phyloP scores from a whole-genome alignment of 2,329 filamentous ascomycete species.

The Alternaria novae-zelandiae region DNA sequence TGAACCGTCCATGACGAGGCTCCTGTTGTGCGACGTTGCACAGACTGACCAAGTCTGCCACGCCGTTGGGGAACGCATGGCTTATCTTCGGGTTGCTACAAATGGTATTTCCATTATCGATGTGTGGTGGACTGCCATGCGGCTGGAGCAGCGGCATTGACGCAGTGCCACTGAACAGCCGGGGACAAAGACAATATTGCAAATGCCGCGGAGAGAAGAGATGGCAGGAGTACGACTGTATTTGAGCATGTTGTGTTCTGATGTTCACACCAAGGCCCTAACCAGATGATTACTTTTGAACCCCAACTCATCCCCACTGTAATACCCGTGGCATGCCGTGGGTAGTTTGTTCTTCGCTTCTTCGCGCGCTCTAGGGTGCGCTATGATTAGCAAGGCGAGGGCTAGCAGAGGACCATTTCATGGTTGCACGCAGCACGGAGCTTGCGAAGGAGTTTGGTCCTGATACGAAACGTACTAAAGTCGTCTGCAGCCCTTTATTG shows the following conservation, averaged over 20 bases:
- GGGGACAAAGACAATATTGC: background rate
- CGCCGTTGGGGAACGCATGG: background rate
- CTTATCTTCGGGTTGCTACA: background rate
- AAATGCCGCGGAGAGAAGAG: background rate
- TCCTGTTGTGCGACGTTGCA: background rate
- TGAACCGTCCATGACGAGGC: background rate
- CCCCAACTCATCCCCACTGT: background rate
- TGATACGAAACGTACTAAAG: constrained; percentile 1
- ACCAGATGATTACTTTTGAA: background rate
- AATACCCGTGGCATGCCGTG: constrained; percentile 6
- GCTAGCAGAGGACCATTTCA: background rate
- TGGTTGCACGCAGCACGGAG: background rate
- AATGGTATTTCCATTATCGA: background rate
- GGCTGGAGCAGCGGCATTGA: constrained; percentile 1
- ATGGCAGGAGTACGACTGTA: background rate
- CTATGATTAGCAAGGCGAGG: constrained; percentile 1
- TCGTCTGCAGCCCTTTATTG: background rate
- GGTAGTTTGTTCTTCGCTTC: constrained; percentile 9
- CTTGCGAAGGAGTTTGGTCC: background rate
- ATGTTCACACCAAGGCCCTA: constrained; percentile 1
- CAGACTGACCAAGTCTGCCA: constrained; percentile 2
- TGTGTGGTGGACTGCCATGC: background rate
- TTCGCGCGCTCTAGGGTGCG: constrained; percentile 6
- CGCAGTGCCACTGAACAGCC: constrained; percentile 1
- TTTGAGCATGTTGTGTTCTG: background rate